These are phyloP conservation scores for Xylaria sp. DNA, from an alignment of 2,329 filamentous ascomycete species.

Conservation along the genomic window DNA sequence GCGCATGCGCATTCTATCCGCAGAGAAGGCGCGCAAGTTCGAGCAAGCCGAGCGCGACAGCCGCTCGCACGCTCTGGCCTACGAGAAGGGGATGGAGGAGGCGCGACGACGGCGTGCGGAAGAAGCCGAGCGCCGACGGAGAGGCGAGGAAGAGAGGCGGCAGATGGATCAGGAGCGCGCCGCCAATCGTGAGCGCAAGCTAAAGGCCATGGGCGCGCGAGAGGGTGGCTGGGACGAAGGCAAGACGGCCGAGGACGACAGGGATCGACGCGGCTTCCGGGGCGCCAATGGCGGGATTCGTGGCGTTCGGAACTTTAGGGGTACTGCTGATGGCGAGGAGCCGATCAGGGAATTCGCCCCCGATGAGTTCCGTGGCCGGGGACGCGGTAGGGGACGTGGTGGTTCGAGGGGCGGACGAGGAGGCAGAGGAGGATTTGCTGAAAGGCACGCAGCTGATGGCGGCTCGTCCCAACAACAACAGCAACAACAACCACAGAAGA, in stretches of 20 bases:
- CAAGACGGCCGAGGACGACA: conserved; percentile 58
- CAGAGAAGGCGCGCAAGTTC: conserved; percentile 69
- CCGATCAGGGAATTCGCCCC: conserved; percentile 53
- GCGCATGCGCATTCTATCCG: conserved; percentile 67
- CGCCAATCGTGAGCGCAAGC: conserved; percentile 69
- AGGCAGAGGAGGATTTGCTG: conserved; percentile 50
- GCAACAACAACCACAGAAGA: conserved; percentile 34
- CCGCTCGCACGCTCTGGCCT: conserved; percentile 64
- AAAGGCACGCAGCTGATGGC: conserved; percentile 36
- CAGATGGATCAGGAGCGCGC: conserved; percentile 69
- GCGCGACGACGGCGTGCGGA: conserved; percentile 62
- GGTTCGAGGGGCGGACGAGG: conserved; percentile 45
- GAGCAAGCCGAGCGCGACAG: conserved; percentile 68
- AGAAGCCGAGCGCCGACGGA: conserved; percentile 63
- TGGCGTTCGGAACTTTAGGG: conserved; percentile 52
- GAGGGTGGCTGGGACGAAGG: conserved; percentile 69
- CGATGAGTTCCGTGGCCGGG: conserved; percentile 51
- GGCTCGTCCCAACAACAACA: conserved; percentile 33
- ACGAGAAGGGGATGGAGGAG: conserved; percentile 67
- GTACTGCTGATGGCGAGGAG: conserved; percentile 53
- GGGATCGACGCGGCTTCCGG: conserved; percentile 56
- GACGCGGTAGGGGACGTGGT: conserved; percentile 50
- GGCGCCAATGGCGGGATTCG: conserved; percentile 55
- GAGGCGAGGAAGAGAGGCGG: conserved; percentile 63
- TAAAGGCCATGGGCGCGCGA: conserved; percentile 66